Percentiles rank a stretch among this genome's conserved stretches.
Conservation (phyloP, 345 rosid species). For the Dimocarpus longan region DNA sequence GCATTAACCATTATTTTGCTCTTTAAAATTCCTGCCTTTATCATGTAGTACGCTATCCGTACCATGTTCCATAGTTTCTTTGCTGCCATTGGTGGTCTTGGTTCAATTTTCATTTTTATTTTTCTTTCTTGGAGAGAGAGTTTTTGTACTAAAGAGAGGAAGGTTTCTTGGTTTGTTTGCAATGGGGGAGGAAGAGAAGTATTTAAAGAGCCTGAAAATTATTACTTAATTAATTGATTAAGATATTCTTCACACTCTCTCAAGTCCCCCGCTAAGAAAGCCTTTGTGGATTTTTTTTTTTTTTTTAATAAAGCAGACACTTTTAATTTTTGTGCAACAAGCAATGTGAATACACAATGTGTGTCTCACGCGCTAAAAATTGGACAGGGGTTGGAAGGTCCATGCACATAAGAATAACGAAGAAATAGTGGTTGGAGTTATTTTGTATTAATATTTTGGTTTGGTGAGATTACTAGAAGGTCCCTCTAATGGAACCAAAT, state of each 20-base stretch:
- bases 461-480: conserved; percentile 23
- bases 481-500: conserved; percentile 1
- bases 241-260: neutral
- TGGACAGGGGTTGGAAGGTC: neutral
- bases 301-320: neutral
- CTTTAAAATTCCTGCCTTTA: conserved; percentile 57
- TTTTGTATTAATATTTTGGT: neutral
- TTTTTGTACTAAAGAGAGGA: neutral
- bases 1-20: conserved; percentile 58
- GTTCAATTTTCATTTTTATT: conserved; percentile 46
- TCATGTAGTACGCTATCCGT: conserved; percentile 51
- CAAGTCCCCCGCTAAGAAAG: neutral
- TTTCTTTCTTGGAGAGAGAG: neutral
- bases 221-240: conserved; percentile 18
- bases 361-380: conserved; percentile 14
- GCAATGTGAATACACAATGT: neutral
- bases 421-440: conserved; percentile 1
- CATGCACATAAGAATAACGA: neutral
- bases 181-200: conserved; percentile 28
- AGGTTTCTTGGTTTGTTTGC: conserved; percentile 1
- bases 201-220: conserved; percentile 51
- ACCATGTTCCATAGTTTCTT: conserved; percentile 60
- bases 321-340: neutral
- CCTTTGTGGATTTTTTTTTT: neutral
- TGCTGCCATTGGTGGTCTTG: conserved; percentile 44